A percentile compares a stretch with the other conserved stretches of the same genome.
phyloP scores from a whole-genome alignment of 2,329 filamentous ascomycete species.

The Hymenotorrendiella dingleyae region DNA sequence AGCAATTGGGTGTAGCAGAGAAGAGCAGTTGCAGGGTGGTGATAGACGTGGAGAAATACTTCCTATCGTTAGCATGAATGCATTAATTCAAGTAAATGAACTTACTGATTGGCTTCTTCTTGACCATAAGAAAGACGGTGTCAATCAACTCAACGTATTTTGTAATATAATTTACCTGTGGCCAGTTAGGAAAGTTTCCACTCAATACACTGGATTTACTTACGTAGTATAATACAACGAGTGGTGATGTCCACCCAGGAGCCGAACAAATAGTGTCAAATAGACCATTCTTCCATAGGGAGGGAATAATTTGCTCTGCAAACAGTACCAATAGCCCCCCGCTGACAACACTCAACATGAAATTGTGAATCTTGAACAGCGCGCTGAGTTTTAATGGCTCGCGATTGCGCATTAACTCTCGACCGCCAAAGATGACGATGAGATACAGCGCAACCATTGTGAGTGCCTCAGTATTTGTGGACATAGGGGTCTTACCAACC shows the following conservation, averaged over 20 bases:
- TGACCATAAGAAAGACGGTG: conserved; percentile 26
- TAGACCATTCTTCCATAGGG: conserved; percentile 56
- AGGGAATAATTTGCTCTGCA: conserved; percentile 24
- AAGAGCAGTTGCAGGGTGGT: conserved; percentile 26
- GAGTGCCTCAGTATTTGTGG: conserved; percentile 20
- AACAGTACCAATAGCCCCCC: conserved; percentile 21
- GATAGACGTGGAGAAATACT: conserved; percentile 28
- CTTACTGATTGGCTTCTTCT: conserved; percentile 28
- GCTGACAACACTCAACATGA: conserved; percentile 23
- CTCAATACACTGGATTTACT: conserved; percentile 34
- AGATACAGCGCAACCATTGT: conserved; percentile 21
- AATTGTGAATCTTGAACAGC: conserved; percentile 25
- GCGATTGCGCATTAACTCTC: conserved; percentile 23
- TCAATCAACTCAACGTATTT: conserved; percentile 29
- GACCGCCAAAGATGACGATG: conserved; percentile 22
- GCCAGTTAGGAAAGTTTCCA: conserved; percentile 2
- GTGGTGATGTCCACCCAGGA: conserved; percentile 88
- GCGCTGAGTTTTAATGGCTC: conserved; percentile 20
- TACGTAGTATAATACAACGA: conserved; percentile 94
- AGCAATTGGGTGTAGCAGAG: conserved; percentile 26
- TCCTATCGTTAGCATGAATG: background rate
- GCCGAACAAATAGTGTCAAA: conserved; percentile 82
- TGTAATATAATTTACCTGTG: conserved; percentile 25
- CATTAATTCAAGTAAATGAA: background rate
- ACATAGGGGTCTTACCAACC: conserved; percentile 20